Base-by-base conservation (phyloP, 352 stramenopile genomes). In the Pythium utonaiense region DNA sequence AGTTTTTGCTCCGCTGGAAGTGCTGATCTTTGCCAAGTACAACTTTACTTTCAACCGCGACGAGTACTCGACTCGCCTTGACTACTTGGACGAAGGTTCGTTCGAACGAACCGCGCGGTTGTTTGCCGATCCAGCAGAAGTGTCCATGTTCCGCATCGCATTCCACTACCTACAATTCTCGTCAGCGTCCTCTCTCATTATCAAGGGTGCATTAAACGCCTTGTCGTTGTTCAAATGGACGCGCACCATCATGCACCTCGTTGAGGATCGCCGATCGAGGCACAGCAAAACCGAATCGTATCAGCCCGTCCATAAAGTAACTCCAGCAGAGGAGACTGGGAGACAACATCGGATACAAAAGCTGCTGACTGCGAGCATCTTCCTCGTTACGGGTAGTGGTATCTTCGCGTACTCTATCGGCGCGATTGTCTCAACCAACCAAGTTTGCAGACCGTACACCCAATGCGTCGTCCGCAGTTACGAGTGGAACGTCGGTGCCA, bases 151-250 rank as follows among this genome's bases (percentile, higher is more conserved):
- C 17, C 67, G 72, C 13, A 73, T 73, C 31, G 74, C 66, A 9
- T 82, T 86, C 51, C 68, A 69, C 27, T 76, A 76, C 36, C 22
- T 86, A 31, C 74, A 72, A 31, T 74, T 86, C 53, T 70, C 60
- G n/a, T 57, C 66, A 1, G 51, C 48, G 0, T 40, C 55, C 2
- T 52, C 60, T 2, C 41, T 77, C 0, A 55, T 73, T 28, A 67
- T 70, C 25, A 81, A 81, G 22, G 71, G 48, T 1, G 66, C 55
- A 3, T 64, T 84, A 10, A 75, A 78, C 34, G 17, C 70, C 6
- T 52, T 81, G 1, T 75, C 71, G 0, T 38, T 86, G 0, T 78
- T 70, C 62, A 82, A 83, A 52, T 83, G 76, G 71, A 60, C 49
- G 19, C 74, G 70, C 2, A 75, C 69, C 13, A 79, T 86, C 54